Conservation (phyloP, 2,329 filamentous ascomycete genomes). For the Colletotrichum liaoningense region DNA sequence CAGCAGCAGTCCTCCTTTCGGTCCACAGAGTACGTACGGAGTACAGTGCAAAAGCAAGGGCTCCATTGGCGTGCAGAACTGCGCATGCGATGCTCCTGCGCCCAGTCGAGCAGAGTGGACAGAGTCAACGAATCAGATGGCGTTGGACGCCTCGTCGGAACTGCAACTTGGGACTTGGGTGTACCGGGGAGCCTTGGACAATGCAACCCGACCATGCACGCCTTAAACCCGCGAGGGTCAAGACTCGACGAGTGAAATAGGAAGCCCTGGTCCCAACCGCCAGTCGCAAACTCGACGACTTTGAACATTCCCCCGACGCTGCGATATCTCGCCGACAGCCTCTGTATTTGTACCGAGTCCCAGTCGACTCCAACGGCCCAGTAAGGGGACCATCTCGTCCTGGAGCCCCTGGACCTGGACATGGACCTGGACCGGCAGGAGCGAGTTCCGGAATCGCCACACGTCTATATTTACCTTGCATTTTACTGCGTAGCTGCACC, state of each 20-base stretch:
- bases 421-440: no score
- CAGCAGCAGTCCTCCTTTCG: no score
- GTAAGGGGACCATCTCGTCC: background rate
- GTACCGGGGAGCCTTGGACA: conserved; percentile 7
- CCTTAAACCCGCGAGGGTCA: conserved; percentile 12
- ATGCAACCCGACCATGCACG: conserved; percentile 27
- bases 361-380: no score
- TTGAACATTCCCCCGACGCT: background rate
- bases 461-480: background rate
- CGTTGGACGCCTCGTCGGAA: conserved; percentile 16
- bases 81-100: conserved; percentile 23
- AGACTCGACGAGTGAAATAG: background rate
- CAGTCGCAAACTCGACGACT: background rate
- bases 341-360: no score
- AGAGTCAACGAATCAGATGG: conserved; percentile 22
- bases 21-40: background rate
- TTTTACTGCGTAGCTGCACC: background rate
- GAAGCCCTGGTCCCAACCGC: background rate
- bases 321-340: no score
- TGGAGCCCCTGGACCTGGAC: background rate
- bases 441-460: background rate
- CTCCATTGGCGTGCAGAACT: conserved; percentile 22
- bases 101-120: background rate
- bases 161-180: conserved; percentile 17
- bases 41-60: background rate